Conservation (phyloP, 345 rosid genomes). For the sweet orange (Citrus sinensis) region DVS_A1.0 CM039164.1:28948001-28948500, state of each 20-base stretch:
- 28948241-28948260: not conserved
- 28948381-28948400: slow-evolving; percentile 72
- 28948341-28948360: not conserved
- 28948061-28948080: not conserved
- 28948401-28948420: slow-evolving; percentile 66
- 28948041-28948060: not conserved
- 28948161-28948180: not conserved
- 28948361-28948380: slow-evolving; percentile 59
- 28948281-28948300: not conserved
- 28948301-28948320: too few species aligned
- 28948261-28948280: not conserved
- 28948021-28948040: not conserved
- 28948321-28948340: not conserved
- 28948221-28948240: not conserved
- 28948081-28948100: not conserved
- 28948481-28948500: slow-evolving; percentile 55
- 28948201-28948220: not conserved
- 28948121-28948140: not conserved
- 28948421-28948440: slow-evolving; percentile 68
- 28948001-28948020: not conserved
- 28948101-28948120: not conserved
- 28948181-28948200: too few species aligned
- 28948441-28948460: slow-evolving; percentile 64
- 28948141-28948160: not conserved
- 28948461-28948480: slow-evolving; percentile 51